Conservation (phyloP, 768 basidiomycete species). For the Suillus tomentosus region DNA sequence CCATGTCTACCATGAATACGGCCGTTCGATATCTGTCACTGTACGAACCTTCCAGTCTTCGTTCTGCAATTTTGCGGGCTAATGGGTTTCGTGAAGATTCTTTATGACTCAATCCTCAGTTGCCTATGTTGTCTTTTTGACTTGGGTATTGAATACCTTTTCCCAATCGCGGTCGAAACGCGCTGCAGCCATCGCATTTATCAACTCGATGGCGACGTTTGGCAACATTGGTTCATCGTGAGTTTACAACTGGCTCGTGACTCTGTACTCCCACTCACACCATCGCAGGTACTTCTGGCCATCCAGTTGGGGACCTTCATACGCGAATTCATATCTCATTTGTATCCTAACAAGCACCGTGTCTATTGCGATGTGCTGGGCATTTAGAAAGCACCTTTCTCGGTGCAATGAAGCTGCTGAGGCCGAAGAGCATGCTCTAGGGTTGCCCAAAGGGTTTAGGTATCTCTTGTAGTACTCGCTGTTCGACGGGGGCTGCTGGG, state of each 20-base stretch:
- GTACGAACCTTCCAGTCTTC: constrained; percentile 35
- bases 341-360: constrained; percentile 60
- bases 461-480: constrained; percentile 42
- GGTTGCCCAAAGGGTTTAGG: constrained; percentile 40
- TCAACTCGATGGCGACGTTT: constrained; percentile 77
- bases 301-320: constrained; percentile 65
- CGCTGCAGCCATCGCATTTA: constrained; percentile 78
- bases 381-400: constrained; percentile 46
- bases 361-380: constrained; percentile 49
- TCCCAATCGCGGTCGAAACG: constrained; percentile 82
- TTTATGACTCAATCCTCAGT: constrained; percentile 74
- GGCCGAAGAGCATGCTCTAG: constrained; percentile 37
- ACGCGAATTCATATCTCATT: constrained; percentile 71
- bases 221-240: constrained; percentile 83
- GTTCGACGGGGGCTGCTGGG: neutral
- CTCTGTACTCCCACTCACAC: neutral
- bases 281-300: constrained; percentile 63
- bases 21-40: constrained; percentile 64
- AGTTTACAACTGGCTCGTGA: constrained; percentile 31
- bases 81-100: constrained; percentile 47
- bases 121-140: constrained; percentile 64
- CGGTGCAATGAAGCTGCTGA: constrained; percentile 42
- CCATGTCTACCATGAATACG: constrained; percentile 62
- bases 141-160: constrained; percentile 57
- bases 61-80: constrained; percentile 2